Evolutionary conservation across 768 basidiomycete genomes (phyloP).

Genomic region (Russula compacta): DNA sequence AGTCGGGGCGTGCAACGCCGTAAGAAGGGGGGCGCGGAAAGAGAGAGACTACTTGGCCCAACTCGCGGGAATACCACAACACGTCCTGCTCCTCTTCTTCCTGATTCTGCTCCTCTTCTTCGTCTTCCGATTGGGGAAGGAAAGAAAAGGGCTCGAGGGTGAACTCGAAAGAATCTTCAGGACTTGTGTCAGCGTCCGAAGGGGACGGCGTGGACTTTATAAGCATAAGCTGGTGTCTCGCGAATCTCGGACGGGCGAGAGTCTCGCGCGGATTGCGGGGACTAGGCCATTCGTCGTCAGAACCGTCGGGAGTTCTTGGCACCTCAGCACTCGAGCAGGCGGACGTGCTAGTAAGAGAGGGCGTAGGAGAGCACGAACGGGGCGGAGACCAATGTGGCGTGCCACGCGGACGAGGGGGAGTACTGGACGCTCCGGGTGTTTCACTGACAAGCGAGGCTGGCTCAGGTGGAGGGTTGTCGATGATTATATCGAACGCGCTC

Average conservation of each 20-base stretch:
- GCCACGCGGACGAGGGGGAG: neutral
- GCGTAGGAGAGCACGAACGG: slow-evolving; percentile 22
- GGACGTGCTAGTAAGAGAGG: slow-evolving; percentile 24
- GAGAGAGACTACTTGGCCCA: slow-evolving; percentile 45
- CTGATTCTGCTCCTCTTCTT: slow-evolving; percentile 25
- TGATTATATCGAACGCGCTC: slow-evolving; percentile 11
- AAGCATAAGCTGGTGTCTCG: slow-evolving; percentile 46
- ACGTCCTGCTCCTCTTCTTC: slow-evolving; percentile 36
- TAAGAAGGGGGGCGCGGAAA: slow-evolving; percentile 21
- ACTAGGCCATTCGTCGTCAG: slow-evolving; percentile 41
- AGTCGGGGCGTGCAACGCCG: slow-evolving; percentile 30
- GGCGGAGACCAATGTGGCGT: slow-evolving; percentile 1
- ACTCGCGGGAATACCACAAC: slow-evolving; percentile 50
- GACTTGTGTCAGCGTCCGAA: slow-evolving; percentile 9
- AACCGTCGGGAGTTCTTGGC: slow-evolving; percentile 40
- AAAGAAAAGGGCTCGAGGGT: slow-evolving; percentile 7
- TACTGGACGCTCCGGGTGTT: neutral
- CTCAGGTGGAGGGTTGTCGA: slow-evolving; percentile 16
- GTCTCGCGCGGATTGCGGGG: slow-evolving; percentile 14
- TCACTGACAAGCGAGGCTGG: slow-evolving; percentile 21
- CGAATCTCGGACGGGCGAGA: slow-evolving; percentile 31
- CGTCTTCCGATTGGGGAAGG: slow-evolving; percentile 17
- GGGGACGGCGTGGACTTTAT: slow-evolving; percentile 32
- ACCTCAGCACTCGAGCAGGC: slow-evolving; percentile 17
- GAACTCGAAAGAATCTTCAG: slow-evolving; percentile 14